Evolutionary conservation across 805 yeast genomes (phyloP).

Genomic region (Candida easanensis): DNA sequence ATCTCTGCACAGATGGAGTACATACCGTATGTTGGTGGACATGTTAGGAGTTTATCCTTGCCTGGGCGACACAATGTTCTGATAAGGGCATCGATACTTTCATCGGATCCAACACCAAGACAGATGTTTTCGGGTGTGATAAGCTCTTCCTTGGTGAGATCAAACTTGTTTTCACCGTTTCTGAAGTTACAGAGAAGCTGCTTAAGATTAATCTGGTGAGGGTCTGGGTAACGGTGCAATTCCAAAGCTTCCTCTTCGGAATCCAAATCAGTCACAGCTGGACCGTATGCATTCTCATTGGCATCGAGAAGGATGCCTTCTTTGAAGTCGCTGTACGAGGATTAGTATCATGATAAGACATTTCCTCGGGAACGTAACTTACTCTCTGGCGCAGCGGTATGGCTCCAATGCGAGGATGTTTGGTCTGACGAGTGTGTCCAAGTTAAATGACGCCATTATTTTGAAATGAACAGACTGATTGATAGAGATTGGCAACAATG

Average conservation of each 20-base stretch:
- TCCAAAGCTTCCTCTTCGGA: constrained; percentile 47
- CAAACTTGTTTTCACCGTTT: constrained; percentile 41
- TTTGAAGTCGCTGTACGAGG: constrained; percentile 57
- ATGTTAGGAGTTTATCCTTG: constrained; percentile 72
- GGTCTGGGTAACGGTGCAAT: constrained; percentile 94
- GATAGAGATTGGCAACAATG: too few species aligned
- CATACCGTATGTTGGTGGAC: constrained; percentile 99
- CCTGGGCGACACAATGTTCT: constrained; percentile 84
- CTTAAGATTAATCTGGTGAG: constrained; percentile 83
- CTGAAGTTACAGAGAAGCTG: constrained; percentile 68
- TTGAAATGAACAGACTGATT: too few species aligned
- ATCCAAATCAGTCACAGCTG: constrained; percentile 53
- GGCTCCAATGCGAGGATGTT: constrained; percentile 83
- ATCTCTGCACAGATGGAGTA: constrained; percentile 86
- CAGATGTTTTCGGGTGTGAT: constrained; percentile 70
- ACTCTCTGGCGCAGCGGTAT: constrained; percentile 93
- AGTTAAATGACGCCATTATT: constrained; percentile 44
- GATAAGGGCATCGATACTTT: constrained; percentile 84
- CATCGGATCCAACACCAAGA: constrained; percentile 97
- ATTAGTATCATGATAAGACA: background rate
- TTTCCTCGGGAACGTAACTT: too few species aligned
- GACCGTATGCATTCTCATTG: constrained; percentile 93
- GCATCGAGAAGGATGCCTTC: constrained; percentile 91
- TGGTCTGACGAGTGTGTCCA: constrained; percentile 70
- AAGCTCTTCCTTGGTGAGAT: constrained; percentile 24